Evolutionary conservation across 768 basidiomycete genomes (phyloP).

Genomic region (Russula vinacea): DNA sequence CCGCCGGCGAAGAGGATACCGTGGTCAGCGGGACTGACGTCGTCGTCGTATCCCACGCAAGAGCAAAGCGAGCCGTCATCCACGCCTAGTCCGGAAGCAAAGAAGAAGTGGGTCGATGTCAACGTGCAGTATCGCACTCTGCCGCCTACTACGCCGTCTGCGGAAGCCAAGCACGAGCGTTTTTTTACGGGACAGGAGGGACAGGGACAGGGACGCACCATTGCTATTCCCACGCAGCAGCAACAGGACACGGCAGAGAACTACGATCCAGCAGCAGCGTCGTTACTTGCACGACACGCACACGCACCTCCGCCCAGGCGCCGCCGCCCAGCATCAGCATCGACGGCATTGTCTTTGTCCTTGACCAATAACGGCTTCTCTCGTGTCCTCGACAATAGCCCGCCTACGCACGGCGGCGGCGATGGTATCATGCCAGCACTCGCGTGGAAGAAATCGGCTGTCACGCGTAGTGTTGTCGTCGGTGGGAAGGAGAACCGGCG

Average conservation of each 20-base stretch:
- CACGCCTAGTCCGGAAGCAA: not conserved
- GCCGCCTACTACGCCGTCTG: not conserved
- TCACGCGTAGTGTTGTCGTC: not conserved
- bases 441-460: not conserved
- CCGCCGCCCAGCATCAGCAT: slow-evolving; percentile 5
- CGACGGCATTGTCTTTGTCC: not conserved
- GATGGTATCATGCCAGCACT: not conserved
- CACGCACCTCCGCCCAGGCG: not conserved
- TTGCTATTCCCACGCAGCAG: not conserved
- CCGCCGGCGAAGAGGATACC: slow-evolving; percentile 19
- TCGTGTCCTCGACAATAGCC: not conserved
- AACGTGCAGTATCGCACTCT: not conserved
- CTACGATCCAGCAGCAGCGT: not conserved
- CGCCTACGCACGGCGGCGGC: not conserved
- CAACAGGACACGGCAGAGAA: not conserved
- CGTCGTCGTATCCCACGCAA: not conserved
- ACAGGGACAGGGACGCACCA: not conserved
- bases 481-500: slow-evolving; percentile 19
- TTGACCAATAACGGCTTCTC: slow-evolving; percentile 2
- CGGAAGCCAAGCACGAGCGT: not conserved
- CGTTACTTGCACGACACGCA: not conserved
- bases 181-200: not conserved
- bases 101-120: not conserved
- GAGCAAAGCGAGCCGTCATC: not conserved
- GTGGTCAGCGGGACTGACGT: not conserved